Evolutionary conservation across 805 yeast genomes (phyloP), one percentile per base, ranked within the genome.

Genomic region (Kodamaea nitidulidarum): DNA sequence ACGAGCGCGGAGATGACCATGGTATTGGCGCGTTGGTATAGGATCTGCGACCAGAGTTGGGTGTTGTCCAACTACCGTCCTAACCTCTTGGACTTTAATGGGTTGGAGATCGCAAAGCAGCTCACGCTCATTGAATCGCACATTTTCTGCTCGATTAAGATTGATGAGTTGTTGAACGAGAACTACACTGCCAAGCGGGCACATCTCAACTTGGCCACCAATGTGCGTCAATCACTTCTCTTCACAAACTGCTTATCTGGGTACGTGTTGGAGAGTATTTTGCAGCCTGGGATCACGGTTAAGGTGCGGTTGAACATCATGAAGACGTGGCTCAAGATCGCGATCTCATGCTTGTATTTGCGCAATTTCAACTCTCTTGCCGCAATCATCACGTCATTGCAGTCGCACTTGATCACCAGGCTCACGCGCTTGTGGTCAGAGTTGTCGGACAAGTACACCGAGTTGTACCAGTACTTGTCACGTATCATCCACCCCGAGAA

Each of bases 331-430:
- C 61, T 85, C 42, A 82, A 82, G 51, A 71, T 84, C 24, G 85
- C 88, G 0, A 67, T 82, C 38, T 81, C 88, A 1, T 80, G 88
- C 48, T 67, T 81, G 30, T 82, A 84, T 50, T 68, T 84, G 56
- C 67, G 88, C 43, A 85, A 85, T 55, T 84, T 80, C 64, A 85
- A 85, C 54, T 80, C 93, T 0, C 64, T 85, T 45, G 90, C 91
- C 2, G 82, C 91, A 1, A 81, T 85, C 33, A 77, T 85, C 65
- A 83, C 88, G 1, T 73, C 88, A 1, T 64, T 85, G 45, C 95
- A 85, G 55, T 80, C 83, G 37, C 85, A 81, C 54, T 70, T 81
- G 30, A 63, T 85, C 30, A 78, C 87, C 0, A 69, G 93, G 55
- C 58, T 84, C 37, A 57, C 67, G n/a, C 65, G 60, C 31, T 54